phyloP scores from a whole-genome alignment of 2,329 filamentous ascomycete genomes.

The Colletotrichum sp. region DNA sequence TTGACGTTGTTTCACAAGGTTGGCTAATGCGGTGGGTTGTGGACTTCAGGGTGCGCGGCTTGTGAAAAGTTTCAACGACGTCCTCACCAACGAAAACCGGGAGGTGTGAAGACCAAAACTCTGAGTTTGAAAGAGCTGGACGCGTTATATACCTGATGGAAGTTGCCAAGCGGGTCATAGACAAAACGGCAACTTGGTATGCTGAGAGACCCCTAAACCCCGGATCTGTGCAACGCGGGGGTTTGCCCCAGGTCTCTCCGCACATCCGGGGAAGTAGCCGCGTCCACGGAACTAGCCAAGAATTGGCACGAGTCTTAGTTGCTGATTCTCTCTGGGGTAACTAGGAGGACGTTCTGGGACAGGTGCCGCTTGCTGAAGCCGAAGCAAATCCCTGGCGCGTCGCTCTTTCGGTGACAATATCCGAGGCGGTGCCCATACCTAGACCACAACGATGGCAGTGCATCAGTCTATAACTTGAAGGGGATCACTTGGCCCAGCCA shows the following conservation, averaged over 20 bases:
- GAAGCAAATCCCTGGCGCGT: fast-evolving
- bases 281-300: neutral
- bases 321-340: neutral
- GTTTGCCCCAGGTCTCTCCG: neutral
- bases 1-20: fast-evolving
- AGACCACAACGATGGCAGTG: too few species aligned
- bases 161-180: neutral
- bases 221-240: neutral
- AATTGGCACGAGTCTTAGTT: neutral
- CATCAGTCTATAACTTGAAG: too few species aligned
- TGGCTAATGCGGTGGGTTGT: fast-evolving
- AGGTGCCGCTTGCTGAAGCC: neutral
- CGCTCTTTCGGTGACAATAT: neutral
- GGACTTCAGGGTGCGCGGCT: neutral
- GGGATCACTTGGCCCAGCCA: too few species aligned
- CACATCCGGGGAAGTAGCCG: neutral
- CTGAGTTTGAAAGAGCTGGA: neutral
- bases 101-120: neutral
- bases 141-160: neutral
- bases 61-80: fast-evolving
- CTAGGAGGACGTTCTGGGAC: fast-evolving
- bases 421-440: too few species aligned
- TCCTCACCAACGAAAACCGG: neutral
- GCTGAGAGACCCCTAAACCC: neutral
- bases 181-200: neutral